Evolutionary conservation across 192 early-diverging fungal genomes (phyloP).

Genomic region (Backusella psychrophila): DNA sequence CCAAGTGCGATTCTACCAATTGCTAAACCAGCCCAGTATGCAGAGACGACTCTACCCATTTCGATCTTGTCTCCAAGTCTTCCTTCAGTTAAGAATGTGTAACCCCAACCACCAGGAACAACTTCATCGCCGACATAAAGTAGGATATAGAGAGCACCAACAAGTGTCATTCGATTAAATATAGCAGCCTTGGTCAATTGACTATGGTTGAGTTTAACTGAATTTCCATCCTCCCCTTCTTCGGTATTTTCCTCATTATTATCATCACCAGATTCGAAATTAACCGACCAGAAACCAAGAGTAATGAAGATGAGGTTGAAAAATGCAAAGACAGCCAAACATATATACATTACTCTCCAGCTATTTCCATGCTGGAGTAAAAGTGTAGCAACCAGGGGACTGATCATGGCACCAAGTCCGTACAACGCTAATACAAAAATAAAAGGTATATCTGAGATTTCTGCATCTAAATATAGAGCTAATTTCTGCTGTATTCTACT

Average conservation of each 20-base stretch:
- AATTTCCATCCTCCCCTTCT: neutral
- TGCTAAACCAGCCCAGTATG: conserved; percentile 30
- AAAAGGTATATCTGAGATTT: neutral
- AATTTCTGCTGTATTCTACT: neutral
- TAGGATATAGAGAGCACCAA: conserved; percentile 25
- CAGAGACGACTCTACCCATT: conserved; percentile 21
- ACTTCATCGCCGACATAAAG: conserved; percentile 33
- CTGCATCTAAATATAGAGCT: neutral
- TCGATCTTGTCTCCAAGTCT: conserved; percentile 15
- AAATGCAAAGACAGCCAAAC: conserved; percentile 15
- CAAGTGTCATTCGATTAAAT: conserved; percentile 19
- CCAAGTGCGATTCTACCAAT: conserved; percentile 27
- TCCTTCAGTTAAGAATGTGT: conserved; percentile 25
- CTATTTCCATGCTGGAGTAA: conserved; percentile 9
- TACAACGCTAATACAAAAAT: conserved; percentile 24
- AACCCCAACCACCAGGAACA: conserved; percentile 26
- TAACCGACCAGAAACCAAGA: conserved; percentile 5
- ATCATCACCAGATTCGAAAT: conserved; percentile 1
- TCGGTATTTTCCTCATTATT: neutral
- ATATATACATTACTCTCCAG: conserved; percentile 25
- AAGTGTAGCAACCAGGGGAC: conserved; percentile 26
- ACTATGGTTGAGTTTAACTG: neutral
- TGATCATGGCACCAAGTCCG: conserved; percentile 30
- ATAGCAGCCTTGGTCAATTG: conserved; percentile 9
- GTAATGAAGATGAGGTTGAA: conserved; percentile 20